Base-by-base conservation (phyloP, 257 asterid genomes). In the Penstemon newberryi region DNA sequence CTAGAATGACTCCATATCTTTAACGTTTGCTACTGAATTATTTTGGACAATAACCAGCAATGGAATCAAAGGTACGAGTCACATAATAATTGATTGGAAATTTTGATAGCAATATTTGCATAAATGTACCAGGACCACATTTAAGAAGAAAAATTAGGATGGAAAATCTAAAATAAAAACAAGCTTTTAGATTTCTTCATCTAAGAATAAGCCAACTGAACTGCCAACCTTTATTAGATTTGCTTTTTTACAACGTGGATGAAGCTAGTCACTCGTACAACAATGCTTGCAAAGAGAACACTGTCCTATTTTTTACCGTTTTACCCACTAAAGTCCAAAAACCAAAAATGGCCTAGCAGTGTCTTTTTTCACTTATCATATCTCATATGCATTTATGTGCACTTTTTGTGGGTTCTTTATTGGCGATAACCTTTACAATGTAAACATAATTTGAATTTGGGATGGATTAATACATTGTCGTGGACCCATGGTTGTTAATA, bases 351-450 rank as follows among this genome's bases (percentile, higher is more conserved):
- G 33, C 33, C 33, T 25, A 1, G 33, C 33, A 25, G 33, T 25
- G 33, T 25, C 33, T 25, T 25, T 25, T 25, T 25, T 25, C 33
- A 25, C 33, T 25, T 25, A 25, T 25, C 33, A 25, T 25, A 25
- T 2, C 33, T 25, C 33, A 25, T 25, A 1, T 25, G 33, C 33
- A 25, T 25, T 25, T 25, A 25, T 2, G 33, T 25, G 33, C 33
- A 25, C 33, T 19, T 51, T 45, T 60, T 50, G 4, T 70, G 37
- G 44, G 41, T 53, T 50, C 54, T 10, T 13, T 58, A 40, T 12
- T 41, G 69, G 56, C 44, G 5, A 42, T 33, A 13, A 25, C 56
- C 74, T 13, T 61, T 70, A 47, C 8, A 18, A 51, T 42, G 43
- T 63, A 36, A 40, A 7, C 13, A 44, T 53, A 55, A 43, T 9